Conservation (phyloP, 805 yeast genomes). For the Saccharomycopsis schoenii region DNA sequence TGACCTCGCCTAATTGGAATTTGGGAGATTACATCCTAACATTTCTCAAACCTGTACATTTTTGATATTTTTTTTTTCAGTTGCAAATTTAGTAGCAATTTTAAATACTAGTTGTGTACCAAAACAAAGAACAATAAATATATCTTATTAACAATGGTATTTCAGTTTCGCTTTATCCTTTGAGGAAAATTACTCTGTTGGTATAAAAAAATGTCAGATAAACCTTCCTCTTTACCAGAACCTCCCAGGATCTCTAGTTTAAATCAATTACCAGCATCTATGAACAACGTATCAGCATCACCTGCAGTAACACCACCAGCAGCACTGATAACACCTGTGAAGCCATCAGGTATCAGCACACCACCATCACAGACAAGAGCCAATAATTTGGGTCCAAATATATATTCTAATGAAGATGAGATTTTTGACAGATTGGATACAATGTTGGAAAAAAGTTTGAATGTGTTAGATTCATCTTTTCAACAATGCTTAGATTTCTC, state of each 20-base stretch:
- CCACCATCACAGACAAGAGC: not conserved
- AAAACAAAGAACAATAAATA: not conserved
- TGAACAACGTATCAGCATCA: not conserved
- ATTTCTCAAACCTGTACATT: not conserved
- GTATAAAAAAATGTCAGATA: not conserved
- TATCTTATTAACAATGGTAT: not conserved
- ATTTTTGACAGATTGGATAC: not conserved
- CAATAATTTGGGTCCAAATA: not conserved
- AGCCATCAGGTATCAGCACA: not conserved
- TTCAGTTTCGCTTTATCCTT: not conserved
- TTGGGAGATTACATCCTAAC: not conserved
- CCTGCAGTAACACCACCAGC: not conserved
- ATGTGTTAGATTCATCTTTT: slow-evolving; percentile 5
- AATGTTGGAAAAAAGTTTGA: slow-evolving; percentile 3
- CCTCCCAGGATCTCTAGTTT: not conserved
- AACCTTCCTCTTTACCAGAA: not conserved
- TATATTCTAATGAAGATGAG: not conserved
- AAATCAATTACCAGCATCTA: not conserved
- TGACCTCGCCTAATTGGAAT: not conserved
- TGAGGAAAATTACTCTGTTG: no score
- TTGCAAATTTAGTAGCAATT: not conserved
- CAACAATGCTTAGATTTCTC: not conserved
- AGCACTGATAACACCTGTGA: not conserved
- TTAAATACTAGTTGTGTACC: not conserved
- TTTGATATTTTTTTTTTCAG: not conserved